These are phyloP conservation scores for Lotus japonicus DNA, from an alignment of 306 rosid genomes.

Conservation along the genomic window DNA sequence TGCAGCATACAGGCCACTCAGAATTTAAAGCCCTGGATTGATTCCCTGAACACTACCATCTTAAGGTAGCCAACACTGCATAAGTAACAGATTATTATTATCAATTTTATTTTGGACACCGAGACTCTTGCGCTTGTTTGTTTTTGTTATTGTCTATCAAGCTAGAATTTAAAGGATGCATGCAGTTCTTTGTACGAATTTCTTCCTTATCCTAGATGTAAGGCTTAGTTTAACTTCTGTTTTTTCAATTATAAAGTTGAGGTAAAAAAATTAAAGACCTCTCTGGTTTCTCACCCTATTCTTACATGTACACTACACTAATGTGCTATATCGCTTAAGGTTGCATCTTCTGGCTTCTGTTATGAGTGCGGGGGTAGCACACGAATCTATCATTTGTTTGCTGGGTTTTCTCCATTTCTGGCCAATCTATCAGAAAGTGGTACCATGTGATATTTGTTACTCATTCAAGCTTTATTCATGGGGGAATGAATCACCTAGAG, in stretches of 20 bases:
- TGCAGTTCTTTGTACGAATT: background rate
- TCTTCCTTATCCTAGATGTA: background rate
- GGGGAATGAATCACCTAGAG: background rate
- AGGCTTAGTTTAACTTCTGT: background rate
- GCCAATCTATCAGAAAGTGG: no score
- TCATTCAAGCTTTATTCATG: background rate
- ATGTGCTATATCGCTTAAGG: background rate
- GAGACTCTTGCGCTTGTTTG: background rate
- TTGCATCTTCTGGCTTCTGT: background rate
- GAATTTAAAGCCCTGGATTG: slow-evolving; percentile 1
- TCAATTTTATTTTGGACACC: background rate
- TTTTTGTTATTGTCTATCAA: background rate
- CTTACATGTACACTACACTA: background rate
- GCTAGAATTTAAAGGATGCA: background rate
- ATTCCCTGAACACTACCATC: background rate
- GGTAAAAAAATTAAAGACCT: background rate
- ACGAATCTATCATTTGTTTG: no score
- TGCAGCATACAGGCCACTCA: background rate
- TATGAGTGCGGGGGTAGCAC: background rate
- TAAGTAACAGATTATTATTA: background rate
- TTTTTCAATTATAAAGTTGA: background rate
- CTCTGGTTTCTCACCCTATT: background rate
- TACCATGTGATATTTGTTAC: background rate
- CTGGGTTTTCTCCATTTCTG: no score
- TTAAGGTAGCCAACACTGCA: background rate